Percentiles rank a stretch among this genome's conserved stretches.
phyloP scores from a whole-genome alignment of 2,329 filamentous ascomycete species.

The Epichloe bromicola region DNA sequence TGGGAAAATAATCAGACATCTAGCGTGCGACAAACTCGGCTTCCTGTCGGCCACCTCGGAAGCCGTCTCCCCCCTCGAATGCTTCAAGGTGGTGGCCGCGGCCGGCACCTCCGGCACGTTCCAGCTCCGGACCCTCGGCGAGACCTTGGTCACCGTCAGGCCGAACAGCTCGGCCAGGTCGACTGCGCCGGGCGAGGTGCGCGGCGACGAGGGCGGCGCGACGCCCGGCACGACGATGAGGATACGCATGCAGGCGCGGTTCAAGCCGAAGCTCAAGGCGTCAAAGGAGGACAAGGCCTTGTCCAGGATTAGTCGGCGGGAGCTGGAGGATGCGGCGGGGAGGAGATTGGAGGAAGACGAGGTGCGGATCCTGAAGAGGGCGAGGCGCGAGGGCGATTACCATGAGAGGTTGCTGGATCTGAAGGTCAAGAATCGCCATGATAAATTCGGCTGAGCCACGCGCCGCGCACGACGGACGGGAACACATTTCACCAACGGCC shows the following conservation, averaged over 20 bases:
- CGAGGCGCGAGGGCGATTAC: slow-evolving; percentile 75
- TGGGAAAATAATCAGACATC: slow-evolving; percentile 46
- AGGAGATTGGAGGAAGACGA: slow-evolving; percentile 71
- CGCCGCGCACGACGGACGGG: too few species aligned
- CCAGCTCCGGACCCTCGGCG: slow-evolving; percentile 56
- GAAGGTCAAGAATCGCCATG: slow-evolving; percentile 85
- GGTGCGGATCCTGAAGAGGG: slow-evolving; percentile 68
- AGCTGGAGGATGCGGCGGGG: slow-evolving; percentile 72
- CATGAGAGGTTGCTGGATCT: slow-evolving; percentile 77
- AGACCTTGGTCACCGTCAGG: slow-evolving; percentile 55
- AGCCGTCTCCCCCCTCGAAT: slow-evolving; percentile 74
- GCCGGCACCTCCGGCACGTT: slow-evolving; percentile 58
- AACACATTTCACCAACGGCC: too few species aligned
- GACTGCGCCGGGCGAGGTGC: slow-evolving; percentile 46
- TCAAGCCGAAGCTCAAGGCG: slow-evolving; percentile 72
- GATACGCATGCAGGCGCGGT: slow-evolving; percentile 87
- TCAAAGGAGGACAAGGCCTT: slow-evolving; percentile 71
- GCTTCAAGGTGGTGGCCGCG: slow-evolving; percentile 55
- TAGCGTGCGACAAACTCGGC: slow-evolving; percentile 76
- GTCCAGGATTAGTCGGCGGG: slow-evolving; percentile 74
- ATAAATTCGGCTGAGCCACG: slow-evolving; percentile 48
- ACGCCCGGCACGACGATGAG: slow-evolving; percentile 60
- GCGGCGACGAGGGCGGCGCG: slow-evolving; percentile 59
- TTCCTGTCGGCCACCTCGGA: slow-evolving; percentile 63
- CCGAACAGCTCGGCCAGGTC: slow-evolving; percentile 37